phyloP scores from a whole-genome alignment of 148 eudicot species.

The Camellia lanceoleosa region DNA sequence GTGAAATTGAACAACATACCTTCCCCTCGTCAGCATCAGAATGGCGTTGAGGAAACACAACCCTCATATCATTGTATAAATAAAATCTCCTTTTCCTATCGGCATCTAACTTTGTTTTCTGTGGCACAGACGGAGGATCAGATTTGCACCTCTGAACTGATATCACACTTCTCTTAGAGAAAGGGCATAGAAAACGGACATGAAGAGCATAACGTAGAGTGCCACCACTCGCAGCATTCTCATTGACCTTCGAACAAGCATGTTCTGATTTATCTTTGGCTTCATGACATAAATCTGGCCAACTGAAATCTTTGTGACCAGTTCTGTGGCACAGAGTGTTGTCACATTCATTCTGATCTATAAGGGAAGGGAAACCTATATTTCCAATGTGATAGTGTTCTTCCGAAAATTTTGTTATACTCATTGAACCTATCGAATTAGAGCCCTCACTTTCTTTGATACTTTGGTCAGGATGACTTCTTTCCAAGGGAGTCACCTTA shows the following conservation, averaged over 20 bases:
- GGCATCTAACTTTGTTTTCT: conserved; percentile 15
- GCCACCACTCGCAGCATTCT: conserved; percentile 36
- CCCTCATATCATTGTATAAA: conserved; percentile 63
- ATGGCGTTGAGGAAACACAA: conserved; percentile 86
- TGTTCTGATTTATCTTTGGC: conserved; percentile 24
- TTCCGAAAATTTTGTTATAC: not conserved
- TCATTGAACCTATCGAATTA: not conserved
- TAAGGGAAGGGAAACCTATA: not conserved
- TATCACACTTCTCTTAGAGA: conserved; percentile 41
- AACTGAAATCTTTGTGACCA: conserved; percentile 18
- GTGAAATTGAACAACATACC: conserved; percentile 36
- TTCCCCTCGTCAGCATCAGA: conserved; percentile 84
- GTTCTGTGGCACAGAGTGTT: not conserved
- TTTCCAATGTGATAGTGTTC: not conserved
- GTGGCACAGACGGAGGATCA: conserved; percentile 29
- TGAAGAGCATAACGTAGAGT: conserved; percentile 86
- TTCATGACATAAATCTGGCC: conserved; percentile 16
- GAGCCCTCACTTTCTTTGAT: conserved; percentile 15
- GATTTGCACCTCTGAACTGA: conserved; percentile 42
- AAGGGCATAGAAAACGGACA: conserved; percentile 75
- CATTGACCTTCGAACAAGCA: conserved; percentile 38
- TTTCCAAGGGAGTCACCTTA: conserved; percentile 9
- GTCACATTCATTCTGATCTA: conserved; percentile 14
- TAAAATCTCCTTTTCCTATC: conserved; percentile 54
- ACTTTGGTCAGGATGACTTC: conserved; percentile 9